phyloP scores from a whole-genome alignment of 129 eudicot species.

The Centrapalus pauciflorus region DNA sequence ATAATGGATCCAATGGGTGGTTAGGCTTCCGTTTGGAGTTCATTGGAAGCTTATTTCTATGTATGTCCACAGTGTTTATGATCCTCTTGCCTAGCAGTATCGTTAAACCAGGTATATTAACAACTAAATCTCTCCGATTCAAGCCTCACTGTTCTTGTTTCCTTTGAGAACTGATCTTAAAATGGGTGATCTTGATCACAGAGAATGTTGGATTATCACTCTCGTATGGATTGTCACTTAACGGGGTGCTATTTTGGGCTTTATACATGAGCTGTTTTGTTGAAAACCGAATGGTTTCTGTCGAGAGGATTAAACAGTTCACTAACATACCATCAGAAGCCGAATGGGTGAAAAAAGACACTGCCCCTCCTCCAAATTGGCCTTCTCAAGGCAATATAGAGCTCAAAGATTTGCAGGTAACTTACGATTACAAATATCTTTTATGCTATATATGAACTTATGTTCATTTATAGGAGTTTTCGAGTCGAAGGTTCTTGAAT shows the following conservation, averaged over 20 bases:
- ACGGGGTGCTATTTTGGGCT: constrained; percentile 49
- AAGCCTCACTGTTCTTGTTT: not conserved
- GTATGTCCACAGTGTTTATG: constrained; percentile 82
- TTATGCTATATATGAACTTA: not conserved
- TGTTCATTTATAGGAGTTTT: not conserved
- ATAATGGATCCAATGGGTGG: constrained; percentile 85
- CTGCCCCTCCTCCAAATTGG: constrained; percentile 66
- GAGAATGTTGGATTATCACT: constrained; percentile 82
- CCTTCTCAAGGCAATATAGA: constrained; percentile 76
- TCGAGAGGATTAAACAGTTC: constrained; percentile 91
- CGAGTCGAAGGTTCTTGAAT: not conserved
- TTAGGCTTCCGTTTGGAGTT: constrained; percentile 87
- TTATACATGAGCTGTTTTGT: constrained; percentile 66
- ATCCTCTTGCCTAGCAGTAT: constrained; percentile 84
- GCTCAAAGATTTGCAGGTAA: constrained; percentile 76
- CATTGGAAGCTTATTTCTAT: constrained; percentile 80
- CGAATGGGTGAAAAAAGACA: constrained; percentile 59
- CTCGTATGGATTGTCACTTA: constrained; percentile 83
- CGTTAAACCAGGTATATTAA: constrained; percentile 66
- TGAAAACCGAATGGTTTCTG: constrained; percentile 92
- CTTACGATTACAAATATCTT: not conserved
- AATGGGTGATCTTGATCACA: constrained; percentile 15
- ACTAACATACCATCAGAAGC: constrained; percentile 79
- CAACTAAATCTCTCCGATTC: not conserved
- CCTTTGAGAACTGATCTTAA: constrained; percentile 7